Conservation (phyloP, 2,329 filamentous ascomycete species). For the Nemania diffusa region DNA sequence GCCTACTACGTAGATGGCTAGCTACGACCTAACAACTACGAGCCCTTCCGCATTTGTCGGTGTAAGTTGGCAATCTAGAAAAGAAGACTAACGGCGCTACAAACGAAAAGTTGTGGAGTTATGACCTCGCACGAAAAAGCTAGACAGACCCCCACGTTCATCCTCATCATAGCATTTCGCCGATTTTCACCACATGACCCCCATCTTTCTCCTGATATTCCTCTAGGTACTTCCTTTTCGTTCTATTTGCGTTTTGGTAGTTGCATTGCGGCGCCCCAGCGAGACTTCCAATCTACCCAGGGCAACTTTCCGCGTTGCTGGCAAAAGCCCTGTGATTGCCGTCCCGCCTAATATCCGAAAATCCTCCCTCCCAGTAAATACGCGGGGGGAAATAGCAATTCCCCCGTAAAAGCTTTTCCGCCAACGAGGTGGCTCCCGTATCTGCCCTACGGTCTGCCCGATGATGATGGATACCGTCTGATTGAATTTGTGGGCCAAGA, state of each 20-base stretch:
- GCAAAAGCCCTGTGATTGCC: slow-evolving; percentile 6
- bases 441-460: slow-evolving; percentile 12
- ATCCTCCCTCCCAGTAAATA: slow-evolving; percentile 3
- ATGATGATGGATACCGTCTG: slow-evolving; percentile 16
- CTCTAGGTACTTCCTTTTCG: neutral
- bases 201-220: slow-evolving; percentile 21
- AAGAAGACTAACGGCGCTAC: slow-evolving; percentile 16
- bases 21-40: slow-evolving; percentile 14
- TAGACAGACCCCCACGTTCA: slow-evolving; percentile 25
- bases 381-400: slow-evolving; percentile 3
- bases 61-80: neutral
- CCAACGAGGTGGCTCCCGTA: slow-evolving; percentile 28
- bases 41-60: slow-evolving; percentile 28
- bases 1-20: slow-evolving; percentile 11
- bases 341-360: slow-evolving; percentile 16
- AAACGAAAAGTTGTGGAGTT: slow-evolving; percentile 12
- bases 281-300: neutral
- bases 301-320: slow-evolving; percentile 1
- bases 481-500: slow-evolving; percentile 34
- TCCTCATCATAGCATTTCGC: slow-evolving; percentile 22
- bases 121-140: slow-evolving; percentile 15
- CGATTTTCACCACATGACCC: slow-evolving; percentile 30
- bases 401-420: slow-evolving; percentile 30
- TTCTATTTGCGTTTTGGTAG: slow-evolving; percentile 9
- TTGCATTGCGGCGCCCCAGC: slow-evolving; percentile 3